These are phyloP conservation scores for Petunia hybrid DNA, from an alignment of 305 asterid genomes.

Conservation along the genomic window DNA sequence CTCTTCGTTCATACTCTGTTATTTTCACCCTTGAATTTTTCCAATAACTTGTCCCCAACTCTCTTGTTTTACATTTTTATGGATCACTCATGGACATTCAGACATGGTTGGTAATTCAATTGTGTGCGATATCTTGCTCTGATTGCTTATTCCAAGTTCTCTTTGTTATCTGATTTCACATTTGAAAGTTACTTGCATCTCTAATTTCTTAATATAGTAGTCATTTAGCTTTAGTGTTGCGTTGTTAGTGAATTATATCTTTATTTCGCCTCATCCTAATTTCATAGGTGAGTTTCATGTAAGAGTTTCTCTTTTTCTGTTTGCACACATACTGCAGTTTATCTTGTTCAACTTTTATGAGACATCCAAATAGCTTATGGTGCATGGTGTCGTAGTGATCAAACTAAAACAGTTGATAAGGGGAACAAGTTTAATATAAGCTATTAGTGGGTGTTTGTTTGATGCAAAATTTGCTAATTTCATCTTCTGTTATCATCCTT, in stretches of 20 bases:
- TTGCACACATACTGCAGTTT: background rate
- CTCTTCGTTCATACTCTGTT: background rate
- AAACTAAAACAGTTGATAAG: background rate
- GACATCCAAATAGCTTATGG: background rate
- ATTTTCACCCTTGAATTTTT: background rate
- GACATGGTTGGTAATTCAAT: background rate
- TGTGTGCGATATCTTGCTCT: background rate
- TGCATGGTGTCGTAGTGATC: background rate
- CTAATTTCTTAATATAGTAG: background rate
- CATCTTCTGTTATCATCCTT: background rate
- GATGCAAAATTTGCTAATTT: background rate
- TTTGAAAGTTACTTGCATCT: background rate
- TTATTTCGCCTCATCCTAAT: background rate
- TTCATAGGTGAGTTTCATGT: background rate
- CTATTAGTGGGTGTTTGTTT: background rate
- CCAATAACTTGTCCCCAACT: background rate
- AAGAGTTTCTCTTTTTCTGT: background rate
- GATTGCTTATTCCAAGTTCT: background rate
- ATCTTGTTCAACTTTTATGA: background rate
- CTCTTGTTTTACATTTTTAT: background rate
- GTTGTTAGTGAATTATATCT: constrained; percentile 5
- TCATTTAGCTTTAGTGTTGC: background rate
- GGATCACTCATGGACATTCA: background rate
- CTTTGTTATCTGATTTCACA: background rate
- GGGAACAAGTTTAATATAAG: background rate